A percentile compares a stretch with the other conserved stretches of the same genome.
Conservation (phyloP, 345 rosid genomes). For the Eucalyptus grandis region DNA sequence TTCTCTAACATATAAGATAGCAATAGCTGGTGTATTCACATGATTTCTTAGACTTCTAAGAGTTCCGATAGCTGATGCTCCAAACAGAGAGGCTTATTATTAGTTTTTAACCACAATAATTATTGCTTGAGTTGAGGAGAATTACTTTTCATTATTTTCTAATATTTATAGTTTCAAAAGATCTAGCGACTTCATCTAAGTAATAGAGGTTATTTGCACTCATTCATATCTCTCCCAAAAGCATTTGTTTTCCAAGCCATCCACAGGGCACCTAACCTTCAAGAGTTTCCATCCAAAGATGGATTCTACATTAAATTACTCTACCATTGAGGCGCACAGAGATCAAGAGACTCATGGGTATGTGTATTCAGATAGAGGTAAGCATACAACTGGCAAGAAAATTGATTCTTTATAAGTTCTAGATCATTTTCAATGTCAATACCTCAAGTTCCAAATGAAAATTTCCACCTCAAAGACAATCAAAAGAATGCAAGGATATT, state of each 20-base stretch:
- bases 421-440: neutral
- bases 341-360: neutral
- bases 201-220: neutral
- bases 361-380: neutral
- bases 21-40: too few species aligned
- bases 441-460: neutral
- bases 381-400: neutral
- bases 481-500: neutral
- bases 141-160: too few species aligned
- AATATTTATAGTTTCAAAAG: too few species aligned
- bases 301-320: neutral
- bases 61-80: too few species aligned
- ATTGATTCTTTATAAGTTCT: neutral
- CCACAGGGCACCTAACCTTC: neutral
- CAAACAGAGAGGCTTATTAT: too few species aligned
- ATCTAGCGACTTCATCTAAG: too few species aligned
- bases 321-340: neutral
- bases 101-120: too few species aligned
- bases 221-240: neutral
- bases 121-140: too few species aligned
- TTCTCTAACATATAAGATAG: too few species aligned
- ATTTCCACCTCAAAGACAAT: neutral
- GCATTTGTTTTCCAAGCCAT: neutral
- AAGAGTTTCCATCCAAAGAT: neutral
- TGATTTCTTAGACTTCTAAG: too few species aligned